A percentile compares a stretch with the other conserved stretches of the same genome.
Conservation (phyloP, 495 filamentous ascomycete species). For the Bacidia gigantensis region DNA sequence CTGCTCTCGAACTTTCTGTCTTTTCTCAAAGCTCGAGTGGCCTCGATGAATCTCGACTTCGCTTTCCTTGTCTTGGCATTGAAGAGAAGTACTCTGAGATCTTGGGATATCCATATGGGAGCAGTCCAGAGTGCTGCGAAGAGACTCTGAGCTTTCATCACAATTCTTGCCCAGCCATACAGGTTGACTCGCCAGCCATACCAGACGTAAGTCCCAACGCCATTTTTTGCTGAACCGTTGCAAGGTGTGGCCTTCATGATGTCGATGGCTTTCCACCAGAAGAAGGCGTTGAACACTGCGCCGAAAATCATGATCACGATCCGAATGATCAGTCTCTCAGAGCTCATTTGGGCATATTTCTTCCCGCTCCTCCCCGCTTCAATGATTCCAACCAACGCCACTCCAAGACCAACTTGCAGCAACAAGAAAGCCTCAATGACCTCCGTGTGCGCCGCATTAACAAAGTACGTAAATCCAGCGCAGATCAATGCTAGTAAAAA, state of each 20-base stretch:
- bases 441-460: constrained; percentile 2
- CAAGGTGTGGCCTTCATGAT: constrained; percentile 16
- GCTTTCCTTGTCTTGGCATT: not conserved
- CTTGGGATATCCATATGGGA: not conserved
- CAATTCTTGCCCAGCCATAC: constrained; percentile 14
- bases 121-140: not conserved
- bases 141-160: constrained; percentile 8
- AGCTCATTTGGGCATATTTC: constrained; percentile 4
- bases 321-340: constrained; percentile 5
- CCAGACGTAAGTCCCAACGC: constrained; percentile 9
- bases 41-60: constrained; percentile 2
- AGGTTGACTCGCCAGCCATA: constrained; percentile 4
- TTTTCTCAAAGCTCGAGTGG: no score
- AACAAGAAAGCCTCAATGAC: constrained; percentile 20
- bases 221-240: not conserved
- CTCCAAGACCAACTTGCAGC: constrained; percentile 14
- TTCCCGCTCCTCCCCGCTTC: constrained; percentile 8
- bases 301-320: constrained; percentile 5
- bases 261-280: constrained; percentile 17
- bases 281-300: constrained; percentile 12
- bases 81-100: not conserved
- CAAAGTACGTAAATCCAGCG: not conserved
- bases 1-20: no score
- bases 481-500: constrained; percentile 12
- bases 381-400: constrained; percentile 5